Conservation (phyloP, 2,329 filamentous ascomycete genomes). For the Aureobasidium zeae region DNA sequence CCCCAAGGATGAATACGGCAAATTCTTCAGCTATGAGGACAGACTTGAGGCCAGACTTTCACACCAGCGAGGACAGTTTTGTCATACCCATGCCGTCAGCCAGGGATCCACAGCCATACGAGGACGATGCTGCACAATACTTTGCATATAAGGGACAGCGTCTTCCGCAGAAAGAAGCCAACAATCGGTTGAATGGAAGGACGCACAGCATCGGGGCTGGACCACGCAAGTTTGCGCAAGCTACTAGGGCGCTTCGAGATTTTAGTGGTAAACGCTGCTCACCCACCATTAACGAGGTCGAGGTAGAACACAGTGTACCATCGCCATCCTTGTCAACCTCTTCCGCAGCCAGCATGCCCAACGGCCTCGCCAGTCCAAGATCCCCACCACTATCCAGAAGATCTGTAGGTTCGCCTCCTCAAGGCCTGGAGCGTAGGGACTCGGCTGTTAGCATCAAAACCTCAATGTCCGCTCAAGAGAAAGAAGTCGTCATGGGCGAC, state of each 20-base stretch:
- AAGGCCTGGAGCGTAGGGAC: slow-evolving; percentile 2
- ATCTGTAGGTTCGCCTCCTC: slow-evolving; percentile 1
- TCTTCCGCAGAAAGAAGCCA: slow-evolving; percentile 20
- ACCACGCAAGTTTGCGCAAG: slow-evolving; percentile 16
- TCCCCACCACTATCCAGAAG: neutral
- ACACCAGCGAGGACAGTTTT: slow-evolving; percentile 22
- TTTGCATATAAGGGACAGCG: slow-evolving; percentile 24
- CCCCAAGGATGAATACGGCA: slow-evolving; percentile 7
- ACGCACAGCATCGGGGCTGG: slow-evolving; percentile 16
- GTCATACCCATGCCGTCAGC: slow-evolving; percentile 29
- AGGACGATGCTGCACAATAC: slow-evolving; percentile 27
- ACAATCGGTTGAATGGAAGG: slow-evolving; percentile 8
- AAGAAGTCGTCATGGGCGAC: neutral
- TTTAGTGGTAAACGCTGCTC: neutral
- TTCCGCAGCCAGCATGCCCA: neutral
- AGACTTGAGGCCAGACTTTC: slow-evolving; percentile 1
- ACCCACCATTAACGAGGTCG: neutral
- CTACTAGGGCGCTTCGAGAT: slow-evolving; percentile 14
- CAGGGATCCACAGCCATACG: slow-evolving; percentile 28
- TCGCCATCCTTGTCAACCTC: neutral
- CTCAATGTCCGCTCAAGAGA: neutral
- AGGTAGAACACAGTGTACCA: neutral
- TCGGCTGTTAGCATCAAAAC: slow-evolving; percentile 1
- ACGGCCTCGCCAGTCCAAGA: neutral
- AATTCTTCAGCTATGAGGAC: slow-evolving; percentile 3